A percentile compares a stretch with the other conserved stretches of the same genome.
phyloP scores from a whole-genome alignment of 1,284 basidiomycete species.

The Trichosporon sp. region DNA sequence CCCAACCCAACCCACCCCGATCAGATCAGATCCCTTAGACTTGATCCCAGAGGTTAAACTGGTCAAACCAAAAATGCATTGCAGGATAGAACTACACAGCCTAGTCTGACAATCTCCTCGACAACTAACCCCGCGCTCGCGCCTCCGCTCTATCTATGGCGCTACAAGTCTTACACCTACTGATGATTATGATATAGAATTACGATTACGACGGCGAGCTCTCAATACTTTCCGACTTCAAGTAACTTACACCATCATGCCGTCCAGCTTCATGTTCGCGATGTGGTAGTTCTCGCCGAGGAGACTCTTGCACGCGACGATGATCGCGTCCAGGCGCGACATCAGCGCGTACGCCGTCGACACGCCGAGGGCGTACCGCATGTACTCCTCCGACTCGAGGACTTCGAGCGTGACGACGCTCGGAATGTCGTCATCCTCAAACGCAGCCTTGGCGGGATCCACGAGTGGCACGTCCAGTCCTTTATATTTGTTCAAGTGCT shows the following conservation, averaged over 20 bases:
- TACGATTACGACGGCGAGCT: background rate
- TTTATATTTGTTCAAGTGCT: slow-evolving; percentile 46
- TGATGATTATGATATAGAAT: background rate
- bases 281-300: slow-evolving; percentile 54
- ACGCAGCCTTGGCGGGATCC: slow-evolving; percentile 39
- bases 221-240: background rate
- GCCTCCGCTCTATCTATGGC: background rate
- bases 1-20: background rate
- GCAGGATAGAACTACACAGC: slow-evolving; percentile 19
- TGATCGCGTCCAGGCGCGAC: slow-evolving; percentile 48
- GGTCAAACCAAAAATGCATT: slow-evolving; percentile 22
- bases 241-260: background rate
- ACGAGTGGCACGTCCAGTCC: slow-evolving; percentile 44
- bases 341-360: slow-evolving; percentile 53
- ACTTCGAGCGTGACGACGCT: slow-evolving; percentile 52
- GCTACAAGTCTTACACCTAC: background rate
- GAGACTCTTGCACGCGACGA: slow-evolving; percentile 54
- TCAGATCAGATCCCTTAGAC: slow-evolving; percentile 16
- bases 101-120: too few relatives aligned
- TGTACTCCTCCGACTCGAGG: slow-evolving; percentile 52
- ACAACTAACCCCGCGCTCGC: background rate
- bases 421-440: slow-evolving; percentile 45
- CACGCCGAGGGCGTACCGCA: slow-evolving; percentile 55
- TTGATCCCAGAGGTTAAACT: slow-evolving; percentile 20
- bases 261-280: slow-evolving; percentile 29